Base-by-base conservation (phyloP, 139 green algal species). In the Micractinium conductrix region DNA sequence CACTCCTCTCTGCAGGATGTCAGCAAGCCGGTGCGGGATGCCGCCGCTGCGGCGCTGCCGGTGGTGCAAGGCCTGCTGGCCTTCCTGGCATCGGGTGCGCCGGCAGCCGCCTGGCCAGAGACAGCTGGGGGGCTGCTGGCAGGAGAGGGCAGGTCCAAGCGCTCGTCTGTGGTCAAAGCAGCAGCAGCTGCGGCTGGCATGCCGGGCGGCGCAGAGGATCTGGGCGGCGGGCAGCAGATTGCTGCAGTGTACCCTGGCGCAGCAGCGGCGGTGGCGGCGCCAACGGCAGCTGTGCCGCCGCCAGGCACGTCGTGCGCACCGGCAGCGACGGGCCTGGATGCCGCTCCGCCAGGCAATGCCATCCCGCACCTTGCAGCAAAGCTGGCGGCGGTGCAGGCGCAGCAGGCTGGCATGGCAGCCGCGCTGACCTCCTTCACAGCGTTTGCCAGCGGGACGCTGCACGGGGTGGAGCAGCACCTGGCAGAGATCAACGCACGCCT, bases 21-120 rank as follows among this genome's bases (percentile, higher is more conserved):
- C 37, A 73, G 55, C 55, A 82, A 82, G 76, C 76, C 76, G 1
- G 76, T 82, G 24, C 76, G 76, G 26, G 76, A 82, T 6, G 55
- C 76, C 2, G 58, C 76, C 24, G 1, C 28, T 5, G 38, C 26
- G 7, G 76, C 76, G 26, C 76, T 73, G 76, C 76, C 76, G 12
- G 19, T 82, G 14, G 76, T 82, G 38, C 26, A 38, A 19, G 24
- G 38, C 38, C 50, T 82, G 38, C 76, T 53, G 38, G 37, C 72
- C 35, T 82, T 82, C 30, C 16, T 53, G 38, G 76, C 76, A 4
- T 14, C 33, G 9, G 40, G 37, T 22, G 38, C 38, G 28, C 58
- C 55, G 3, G 9, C 58, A 33, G 45, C 33, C 33, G 33, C 63
- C 35, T 73, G 76, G 62, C 58, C 76, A 50, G 50, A 42, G 50